Percentiles rank a stretch among this genome's conserved stretches.
phyloP scores from a whole-genome alignment of 495 filamentous ascomycete genomes.

The Aspergillus wentii region DNA sequence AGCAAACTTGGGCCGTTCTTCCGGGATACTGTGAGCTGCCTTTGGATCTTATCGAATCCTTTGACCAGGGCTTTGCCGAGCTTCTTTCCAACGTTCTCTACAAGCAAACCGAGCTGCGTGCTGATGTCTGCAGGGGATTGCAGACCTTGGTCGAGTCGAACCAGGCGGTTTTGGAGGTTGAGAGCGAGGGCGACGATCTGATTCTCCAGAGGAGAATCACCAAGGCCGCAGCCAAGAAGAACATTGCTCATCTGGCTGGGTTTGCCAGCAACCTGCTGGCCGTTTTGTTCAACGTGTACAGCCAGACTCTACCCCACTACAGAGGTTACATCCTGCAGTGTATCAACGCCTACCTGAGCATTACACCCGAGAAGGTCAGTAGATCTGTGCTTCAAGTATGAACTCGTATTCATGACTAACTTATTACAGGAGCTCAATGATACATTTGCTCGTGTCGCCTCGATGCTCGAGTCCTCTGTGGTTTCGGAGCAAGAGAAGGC shows the following conservation, averaged over 20 bases:
- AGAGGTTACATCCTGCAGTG: slow-evolving; percentile 85
- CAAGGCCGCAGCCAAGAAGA: slow-evolving; percentile 67
- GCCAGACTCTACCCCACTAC: slow-evolving; percentile 87
- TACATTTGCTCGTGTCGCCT: slow-evolving; percentile 79
- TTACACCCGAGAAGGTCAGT: slow-evolving; percentile 62
- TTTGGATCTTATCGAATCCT: slow-evolving; percentile 66
- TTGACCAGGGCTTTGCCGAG: slow-evolving; percentile 90
- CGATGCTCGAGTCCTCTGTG: slow-evolving; percentile 74
- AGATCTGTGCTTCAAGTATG: not conserved
- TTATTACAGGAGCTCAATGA: slow-evolving; percentile 65
- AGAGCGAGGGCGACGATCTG: slow-evolving; percentile 60
- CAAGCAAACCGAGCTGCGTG: slow-evolving; percentile 79
- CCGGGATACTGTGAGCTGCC: slow-evolving; percentile 94
- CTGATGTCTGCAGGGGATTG: slow-evolving; percentile 79
- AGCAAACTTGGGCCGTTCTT: slow-evolving; percentile 92
- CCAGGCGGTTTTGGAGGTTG: slow-evolving; percentile 62
- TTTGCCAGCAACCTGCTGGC: slow-evolving; percentile 86
- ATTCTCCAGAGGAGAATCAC: slow-evolving; percentile 67
- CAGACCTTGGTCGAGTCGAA: slow-evolving; percentile 88
- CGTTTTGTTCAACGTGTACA: slow-evolving; percentile 97
- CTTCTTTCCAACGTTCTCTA: slow-evolving; percentile 87
- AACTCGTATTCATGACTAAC: slow-evolving; percentile 6
- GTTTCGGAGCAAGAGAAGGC: slow-evolving; percentile 39
- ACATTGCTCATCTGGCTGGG: slow-evolving; percentile 68
- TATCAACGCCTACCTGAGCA: slow-evolving; percentile 90